These are phyloP conservation scores for Aquanectria penicillioides DNA, from an alignment of 2,329 filamentous ascomycete species.

Conservation along the genomic window DNA sequence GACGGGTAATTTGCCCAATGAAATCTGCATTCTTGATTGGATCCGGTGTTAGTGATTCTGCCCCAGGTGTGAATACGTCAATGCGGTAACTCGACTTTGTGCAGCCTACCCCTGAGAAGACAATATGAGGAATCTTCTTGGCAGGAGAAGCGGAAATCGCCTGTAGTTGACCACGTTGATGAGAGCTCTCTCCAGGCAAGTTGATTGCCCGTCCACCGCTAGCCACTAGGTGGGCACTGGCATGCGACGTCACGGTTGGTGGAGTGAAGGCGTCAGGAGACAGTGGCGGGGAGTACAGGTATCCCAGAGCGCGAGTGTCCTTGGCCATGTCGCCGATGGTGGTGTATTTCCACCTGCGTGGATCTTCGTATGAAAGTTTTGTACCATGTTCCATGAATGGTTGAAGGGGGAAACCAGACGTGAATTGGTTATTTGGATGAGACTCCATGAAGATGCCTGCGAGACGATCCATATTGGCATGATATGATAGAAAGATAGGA, in stretches of 20 bases:
- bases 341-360: constrained; percentile 12
- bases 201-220: constrained; percentile 7
- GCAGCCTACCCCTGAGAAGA: constrained; percentile 13
- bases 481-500: constrained; percentile 25
- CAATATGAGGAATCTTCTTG: neutral
- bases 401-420: constrained; percentile 14
- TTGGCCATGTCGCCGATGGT: constrained; percentile 21
- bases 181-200: too few relatives aligned
- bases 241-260: neutral
- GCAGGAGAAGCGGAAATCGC: neutral
- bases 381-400: constrained; percentile 12
- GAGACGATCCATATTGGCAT: constrained; percentile 23
- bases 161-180: neutral
- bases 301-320: constrained; percentile 6
- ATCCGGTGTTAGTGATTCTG: neutral
- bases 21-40: constrained; percentile 8
- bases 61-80: constrained; percentile 10
- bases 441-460: constrained; percentile 7
- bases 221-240: neutral
- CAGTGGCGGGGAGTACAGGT: constrained; percentile 9
- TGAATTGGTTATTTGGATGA: constrained; percentile 12
- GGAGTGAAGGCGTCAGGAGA: constrained; percentile 4
- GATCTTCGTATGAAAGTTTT: constrained; percentile 3
- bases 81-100: constrained; percentile 14
- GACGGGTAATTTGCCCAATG: constrained; percentile 12